Percentiles rank a stretch among this genome's conserved stretches.
These are phyloP conservation scores for Castanea mollissima DNA, from an alignment of 306 rosid genomes.

Conservation along the genomic window DNA sequence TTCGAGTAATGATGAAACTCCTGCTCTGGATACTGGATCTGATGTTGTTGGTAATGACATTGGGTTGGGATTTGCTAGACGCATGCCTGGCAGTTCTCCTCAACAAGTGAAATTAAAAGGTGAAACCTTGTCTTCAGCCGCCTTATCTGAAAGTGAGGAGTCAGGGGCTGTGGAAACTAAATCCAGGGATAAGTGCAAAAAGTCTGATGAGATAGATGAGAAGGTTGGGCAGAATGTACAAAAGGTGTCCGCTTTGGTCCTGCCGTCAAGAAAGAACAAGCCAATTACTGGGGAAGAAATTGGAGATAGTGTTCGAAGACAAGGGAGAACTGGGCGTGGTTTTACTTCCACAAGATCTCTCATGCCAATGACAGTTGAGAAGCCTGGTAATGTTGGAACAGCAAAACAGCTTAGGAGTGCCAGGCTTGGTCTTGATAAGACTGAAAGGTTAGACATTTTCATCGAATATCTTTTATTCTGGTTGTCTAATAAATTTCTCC, in stretches of 20 bases:
- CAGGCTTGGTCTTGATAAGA: conserved; percentile 76
- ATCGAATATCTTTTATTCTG: conserved; percentile 18
- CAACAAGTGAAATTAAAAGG: conserved; percentile 81
- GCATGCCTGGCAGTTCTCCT: conserved; percentile 71
- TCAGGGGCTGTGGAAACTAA: conserved; percentile 78
- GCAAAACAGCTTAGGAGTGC: conserved; percentile 96
- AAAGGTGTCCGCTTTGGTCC: conserved; percentile 57
- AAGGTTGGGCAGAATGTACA: conserved; percentile 69
- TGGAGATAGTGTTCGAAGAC: conserved; percentile 96
- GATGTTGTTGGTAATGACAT: conserved; percentile 73
- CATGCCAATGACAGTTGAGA: conserved; percentile 68
- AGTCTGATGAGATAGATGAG: conserved; percentile 70
- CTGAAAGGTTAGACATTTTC: conserved; percentile 62
- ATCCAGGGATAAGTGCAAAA: conserved; percentile 73
- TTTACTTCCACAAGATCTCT: conserved; percentile 61
- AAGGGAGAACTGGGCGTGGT: conserved; percentile 92
- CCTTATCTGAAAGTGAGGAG: conserved; percentile 94
- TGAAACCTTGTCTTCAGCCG: conserved; percentile 72
- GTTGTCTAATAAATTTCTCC: conserved; percentile 13
- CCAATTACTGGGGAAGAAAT: conserved; percentile 75
- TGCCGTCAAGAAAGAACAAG: conserved; percentile 78
- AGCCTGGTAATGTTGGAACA: conserved; percentile 74
- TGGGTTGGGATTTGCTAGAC: conserved; percentile 69
- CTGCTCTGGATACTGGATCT: conserved; percentile 62
- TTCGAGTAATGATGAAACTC: conserved; percentile 71